Percentiles rank a stretch among this genome's conserved stretches.
Evolutionary conservation across 352 stramenopile genomes (phyloP).

Genomic region (Thalassiosira mediterranea): DNA sequence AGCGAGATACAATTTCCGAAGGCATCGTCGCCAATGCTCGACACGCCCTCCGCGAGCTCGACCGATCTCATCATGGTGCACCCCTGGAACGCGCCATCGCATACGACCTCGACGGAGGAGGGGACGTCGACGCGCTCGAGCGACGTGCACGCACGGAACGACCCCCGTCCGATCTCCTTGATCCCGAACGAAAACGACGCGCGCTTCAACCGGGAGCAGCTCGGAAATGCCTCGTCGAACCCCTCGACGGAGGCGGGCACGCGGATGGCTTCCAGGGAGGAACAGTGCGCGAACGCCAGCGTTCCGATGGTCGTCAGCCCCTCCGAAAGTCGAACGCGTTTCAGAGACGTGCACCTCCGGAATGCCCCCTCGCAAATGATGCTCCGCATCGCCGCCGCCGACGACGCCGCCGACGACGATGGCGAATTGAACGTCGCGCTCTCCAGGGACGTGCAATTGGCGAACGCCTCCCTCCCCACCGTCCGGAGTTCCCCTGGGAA

Average conservation of each 20-base stretch:
- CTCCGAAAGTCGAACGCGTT: not conserved
- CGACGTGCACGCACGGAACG: not conserved
- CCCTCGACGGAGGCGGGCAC: slow-evolving; percentile 2
- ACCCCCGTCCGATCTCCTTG: not conserved
- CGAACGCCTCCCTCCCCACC: not conserved
- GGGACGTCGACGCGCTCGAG: slow-evolving; percentile 1
- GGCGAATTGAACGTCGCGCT: no score
- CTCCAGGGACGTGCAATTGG: slow-evolving; percentile 2
- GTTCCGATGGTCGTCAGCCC: slow-evolving; percentile 1
- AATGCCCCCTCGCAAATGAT: not conserved
- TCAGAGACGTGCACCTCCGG: not conserved
- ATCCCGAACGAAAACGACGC: not conserved
- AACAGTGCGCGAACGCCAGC: not conserved
- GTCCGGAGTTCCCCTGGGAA: not conserved
- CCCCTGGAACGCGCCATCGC: not conserved
- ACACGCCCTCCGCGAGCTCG: slow-evolving; percentile 1
- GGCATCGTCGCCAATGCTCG: slow-evolving; percentile 12
- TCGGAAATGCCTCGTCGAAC: not conserved
- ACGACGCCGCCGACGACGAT: no score
- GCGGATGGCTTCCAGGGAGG: not conserved
- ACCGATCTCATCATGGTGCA: not conserved
- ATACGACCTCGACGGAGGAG: not conserved
- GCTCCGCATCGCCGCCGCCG: no score
- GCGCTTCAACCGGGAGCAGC: not conserved
- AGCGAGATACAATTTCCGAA: slow-evolving; percentile 10